Evolutionary conservation across 2,329 filamentous ascomycete species (phyloP), one percentile per base, ranked within the genome.

Genomic region (Paradendryphiella salina): DNA sequence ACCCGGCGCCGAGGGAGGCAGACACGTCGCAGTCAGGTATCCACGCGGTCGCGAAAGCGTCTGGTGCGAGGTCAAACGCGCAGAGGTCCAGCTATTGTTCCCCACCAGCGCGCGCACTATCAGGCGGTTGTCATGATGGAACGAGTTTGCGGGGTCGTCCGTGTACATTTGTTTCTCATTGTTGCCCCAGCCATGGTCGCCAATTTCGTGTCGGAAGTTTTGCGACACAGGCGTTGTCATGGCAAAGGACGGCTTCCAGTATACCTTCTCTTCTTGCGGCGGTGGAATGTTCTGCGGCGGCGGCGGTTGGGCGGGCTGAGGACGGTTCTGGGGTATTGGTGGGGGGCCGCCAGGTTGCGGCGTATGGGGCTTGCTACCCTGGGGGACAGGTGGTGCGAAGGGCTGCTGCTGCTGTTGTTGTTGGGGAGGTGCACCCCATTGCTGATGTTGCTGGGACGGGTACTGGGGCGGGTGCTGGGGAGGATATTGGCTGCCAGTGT

Each of bases 161-260:
- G 79, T 80, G 64, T 85, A 85, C 70, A 81, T 79, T 67, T 85
- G 77, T 40, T 81, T 72, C 71, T 85, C 82, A 53, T 82, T 79
- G 62, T 85, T 85, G 17, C 82, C 82, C 82, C 82, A 85, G 31
- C 82, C 82, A 61, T 82, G 77, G n/a, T 76, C 77, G 21, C 82
- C 82, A 28, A 80, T 73, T 64, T 83, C 81, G 23, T 80, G 77
- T 4, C 80, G 72, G 73, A 83, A 85, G 55, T 83, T 77, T 3
- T 73, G 67, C 0, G 73, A 74, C 3, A 85, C 73, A 0, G 79
- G 75, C 2, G 74, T 71, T 11, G 74, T 68, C 0, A 79, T 74
- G 21, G 73, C 66, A 59, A 84, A 82, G 6, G 73, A 74, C 0
- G 82, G 77, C 50, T 75, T 76, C 82, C 82, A 85, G 68, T 84